phyloP scores from a whole-genome alignment of 371 early-diverging fungal genomes.

The Haplosporangium sp. region DNA sequence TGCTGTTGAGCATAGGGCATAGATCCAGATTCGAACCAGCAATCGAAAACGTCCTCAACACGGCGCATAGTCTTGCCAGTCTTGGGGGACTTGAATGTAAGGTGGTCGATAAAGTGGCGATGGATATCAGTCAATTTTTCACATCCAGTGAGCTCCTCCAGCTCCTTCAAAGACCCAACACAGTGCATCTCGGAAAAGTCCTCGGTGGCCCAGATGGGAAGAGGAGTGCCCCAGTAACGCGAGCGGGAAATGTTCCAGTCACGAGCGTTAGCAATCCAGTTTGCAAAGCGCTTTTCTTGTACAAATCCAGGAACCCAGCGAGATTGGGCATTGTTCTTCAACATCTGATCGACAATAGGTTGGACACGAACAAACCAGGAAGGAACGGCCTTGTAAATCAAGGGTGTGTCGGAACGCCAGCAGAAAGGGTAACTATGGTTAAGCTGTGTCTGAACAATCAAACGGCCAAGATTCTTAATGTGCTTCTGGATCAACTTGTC shows the following conservation, averaged over 20 bases:
- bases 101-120: slow-evolving; percentile 97
- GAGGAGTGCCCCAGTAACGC: slow-evolving; percentile 99
- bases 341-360: slow-evolving; percentile 86
- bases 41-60: slow-evolving; percentile 99
- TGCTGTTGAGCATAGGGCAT: slow-evolving; percentile 99
- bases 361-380: slow-evolving; percentile 99
- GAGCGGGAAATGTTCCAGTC: slow-evolving; percentile 99
- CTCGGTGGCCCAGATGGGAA: slow-evolving; percentile 98
- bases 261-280: slow-evolving; percentile 99
- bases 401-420: slow-evolving; percentile 99
- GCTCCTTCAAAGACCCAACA: slow-evolving; percentile 96
- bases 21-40: slow-evolving; percentile 98
- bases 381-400: slow-evolving; percentile 98
- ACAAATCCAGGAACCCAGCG: slow-evolving; percentile 99
- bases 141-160: slow-evolving; percentile 92
- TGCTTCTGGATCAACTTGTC: slow-evolving; percentile 97
- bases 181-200: slow-evolving; percentile 96
- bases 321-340: slow-evolving; percentile 92
- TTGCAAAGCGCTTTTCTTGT: slow-evolving; percentile 98
- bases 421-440: slow-evolving; percentile 97
- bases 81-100: slow-evolving; percentile 95
- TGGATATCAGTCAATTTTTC: slow-evolving; percentile 97
- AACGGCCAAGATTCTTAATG: slow-evolving; percentile 84
- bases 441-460: slow-evolving; percentile 91
- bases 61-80: slow-evolving; percentile 90